These are phyloP conservation scores for Anacardium occidentale DNA, from an alignment of 345 rosid genomes.

Conservation along the genomic window DNA sequence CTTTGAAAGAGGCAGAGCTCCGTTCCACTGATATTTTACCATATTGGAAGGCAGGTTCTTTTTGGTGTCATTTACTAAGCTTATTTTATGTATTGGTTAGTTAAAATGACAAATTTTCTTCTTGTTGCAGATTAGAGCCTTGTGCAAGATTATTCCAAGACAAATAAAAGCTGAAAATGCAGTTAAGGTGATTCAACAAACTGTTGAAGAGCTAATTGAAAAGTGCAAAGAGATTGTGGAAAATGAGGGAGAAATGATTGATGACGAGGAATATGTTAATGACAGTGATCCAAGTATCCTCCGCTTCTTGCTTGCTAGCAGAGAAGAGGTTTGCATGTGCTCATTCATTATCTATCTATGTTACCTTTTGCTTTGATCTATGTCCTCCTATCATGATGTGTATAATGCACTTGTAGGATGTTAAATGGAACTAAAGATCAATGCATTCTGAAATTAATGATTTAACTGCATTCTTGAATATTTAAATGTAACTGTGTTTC, in stretches of 20 bases:
- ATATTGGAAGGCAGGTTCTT: slow-evolving; percentile 79
- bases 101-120: slow-evolving; percentile 3
- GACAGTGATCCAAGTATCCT: slow-evolving; percentile 91
- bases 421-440: not conserved
- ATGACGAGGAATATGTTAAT: slow-evolving; percentile 86
- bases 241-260: slow-evolving; percentile 80
- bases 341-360: not conserved
- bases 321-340: slow-evolving; percentile 67
- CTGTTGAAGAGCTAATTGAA: slow-evolving; percentile 79
- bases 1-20: slow-evolving; percentile 91
- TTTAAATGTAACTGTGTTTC: too few relatives aligned
- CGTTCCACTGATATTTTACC: slow-evolving; percentile 91
- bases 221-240: slow-evolving; percentile 92
- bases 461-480: not conserved
- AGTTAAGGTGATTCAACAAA: slow-evolving; percentile 59
- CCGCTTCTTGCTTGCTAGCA: slow-evolving; percentile 90
- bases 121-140: slow-evolving; percentile 46
- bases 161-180: slow-evolving; percentile 93
- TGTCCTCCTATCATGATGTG: not conserved
- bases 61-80: slow-evolving; percentile 1
- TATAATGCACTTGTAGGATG: not conserved
- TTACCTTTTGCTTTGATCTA: not conserved
- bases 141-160: slow-evolving; percentile 85
- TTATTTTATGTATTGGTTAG: slow-evolving; percentile 8
- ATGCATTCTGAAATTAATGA: not conserved